These are phyloP conservation scores for Perkinsus chesapeaki DNA, from an alignment of 169 alveolate species.

Conservation along the genomic window DNA sequence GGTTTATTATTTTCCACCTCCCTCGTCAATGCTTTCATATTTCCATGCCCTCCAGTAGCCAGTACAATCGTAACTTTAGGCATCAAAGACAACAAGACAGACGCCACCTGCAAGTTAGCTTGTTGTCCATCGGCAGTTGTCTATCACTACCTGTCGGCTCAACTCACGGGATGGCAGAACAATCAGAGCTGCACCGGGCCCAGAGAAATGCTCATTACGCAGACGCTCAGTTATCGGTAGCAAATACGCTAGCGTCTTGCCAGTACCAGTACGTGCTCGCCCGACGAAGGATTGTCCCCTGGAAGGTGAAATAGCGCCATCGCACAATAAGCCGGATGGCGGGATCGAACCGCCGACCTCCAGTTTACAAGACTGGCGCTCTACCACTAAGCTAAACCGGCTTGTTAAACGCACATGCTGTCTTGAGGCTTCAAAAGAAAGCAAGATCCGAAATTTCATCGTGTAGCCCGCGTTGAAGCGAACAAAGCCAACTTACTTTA, in stretches of 20 bases:
- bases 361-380: background rate
- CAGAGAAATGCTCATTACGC: background rate
- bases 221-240: background rate
- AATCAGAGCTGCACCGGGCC: background rate
- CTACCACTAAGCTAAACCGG: background rate
- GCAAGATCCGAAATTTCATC: too few species aligned
- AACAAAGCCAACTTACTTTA: background rate
- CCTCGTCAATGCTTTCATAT: background rate
- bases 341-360: background rate
- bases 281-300: background rate
- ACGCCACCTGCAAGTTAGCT: background rate
- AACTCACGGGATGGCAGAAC: background rate
- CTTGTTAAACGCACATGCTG: background rate
- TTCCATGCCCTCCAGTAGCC: background rate
- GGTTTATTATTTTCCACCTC: background rate
- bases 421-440: too few species aligned
- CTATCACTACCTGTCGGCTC: background rate
- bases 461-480: too few species aligned
- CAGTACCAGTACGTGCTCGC: conserved; percentile 3
- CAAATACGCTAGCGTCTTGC: conserved; percentile 10
- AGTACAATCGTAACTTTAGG: background rate
- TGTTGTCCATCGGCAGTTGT: background rate
- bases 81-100: background rate
- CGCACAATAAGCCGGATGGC: background rate
- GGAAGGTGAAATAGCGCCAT: background rate